These are phyloP conservation scores for Vitis rotundifolia DNA, from an alignment of 164 flowering plant species.

Conservation along the genomic window DNA sequence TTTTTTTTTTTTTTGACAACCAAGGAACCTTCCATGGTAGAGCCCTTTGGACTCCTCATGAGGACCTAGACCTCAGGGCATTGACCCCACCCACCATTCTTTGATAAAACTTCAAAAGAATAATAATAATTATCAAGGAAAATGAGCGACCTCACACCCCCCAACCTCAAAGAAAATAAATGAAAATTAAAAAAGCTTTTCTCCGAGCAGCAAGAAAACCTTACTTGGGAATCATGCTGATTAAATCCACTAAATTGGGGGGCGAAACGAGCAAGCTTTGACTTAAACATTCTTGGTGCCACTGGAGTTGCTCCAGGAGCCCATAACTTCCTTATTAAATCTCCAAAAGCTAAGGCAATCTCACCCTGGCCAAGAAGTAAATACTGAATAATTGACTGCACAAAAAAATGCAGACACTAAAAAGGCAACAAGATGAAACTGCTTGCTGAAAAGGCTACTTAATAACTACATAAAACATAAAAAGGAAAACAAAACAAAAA, in stretches of 20 bases:
- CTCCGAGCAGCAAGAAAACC: conserved; percentile 15
- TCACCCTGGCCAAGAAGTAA: conserved; percentile 60
- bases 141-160: not conserved
- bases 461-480: not conserved
- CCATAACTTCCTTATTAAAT: conserved; percentile 79
- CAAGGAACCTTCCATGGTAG: too few relatives aligned
- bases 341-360: conserved; percentile 94
- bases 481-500: not conserved
- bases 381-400: not conserved
- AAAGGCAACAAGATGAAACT: too few relatives aligned
- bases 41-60: too few relatives aligned
- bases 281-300: conserved; percentile 73
- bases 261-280: conserved; percentile 78
- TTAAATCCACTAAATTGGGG: conserved; percentile 91
- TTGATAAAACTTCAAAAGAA: too few relatives aligned
- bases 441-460: too few relatives aligned
- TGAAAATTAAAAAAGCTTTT: not conserved
- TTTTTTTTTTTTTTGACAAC: too few relatives aligned
- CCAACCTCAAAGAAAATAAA: too few relatives aligned
- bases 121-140: too few relatives aligned
- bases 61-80: too few relatives aligned
- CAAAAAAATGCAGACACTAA: too few relatives aligned
- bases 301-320: conserved; percentile 74
- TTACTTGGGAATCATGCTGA: conserved; percentile 96
- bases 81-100: too few relatives aligned